These are phyloP conservation scores for Penicillium coprophilum DNA, from an alignment of 495 filamentous ascomycete genomes.

Conservation along the genomic window DNA sequence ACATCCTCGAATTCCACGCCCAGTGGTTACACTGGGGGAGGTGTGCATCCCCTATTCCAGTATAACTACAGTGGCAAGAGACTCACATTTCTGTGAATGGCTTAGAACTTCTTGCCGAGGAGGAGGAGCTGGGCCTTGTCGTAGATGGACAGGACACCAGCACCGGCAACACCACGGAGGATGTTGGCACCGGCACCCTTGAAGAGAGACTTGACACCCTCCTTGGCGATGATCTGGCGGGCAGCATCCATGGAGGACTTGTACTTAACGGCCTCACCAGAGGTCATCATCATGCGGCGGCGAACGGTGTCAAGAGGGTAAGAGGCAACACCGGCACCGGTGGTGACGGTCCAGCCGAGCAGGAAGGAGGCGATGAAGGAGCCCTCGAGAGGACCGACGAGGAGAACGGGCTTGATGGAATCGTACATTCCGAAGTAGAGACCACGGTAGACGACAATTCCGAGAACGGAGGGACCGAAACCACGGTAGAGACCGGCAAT, in stretches of 20 bases:
- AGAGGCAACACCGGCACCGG: conserved; percentile 99
- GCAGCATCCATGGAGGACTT: conserved; percentile 83
- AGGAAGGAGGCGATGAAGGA: conserved; percentile 99
- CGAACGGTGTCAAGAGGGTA: conserved; percentile 99
- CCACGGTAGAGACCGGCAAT: conserved; percentile 99
- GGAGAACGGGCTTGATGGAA: conserved; percentile 98
- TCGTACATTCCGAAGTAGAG: conserved; percentile 99
- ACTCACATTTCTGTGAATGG: conserved; percentile 29
- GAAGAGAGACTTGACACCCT: conserved; percentile 97
- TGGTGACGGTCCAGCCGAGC: conserved; percentile 99
- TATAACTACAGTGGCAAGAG: conserved; percentile 28
- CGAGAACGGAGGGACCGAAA: conserved; percentile 97
- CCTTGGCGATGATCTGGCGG: conserved; percentile 92
- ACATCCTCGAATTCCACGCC: conserved; percentile 34
- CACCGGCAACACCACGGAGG: conserved; percentile 99
- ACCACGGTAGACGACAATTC: conserved; percentile 99
- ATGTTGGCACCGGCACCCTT: conserved; percentile 99
- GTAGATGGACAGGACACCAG: conserved; percentile 99
- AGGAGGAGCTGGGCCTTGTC: conserved; percentile 97
- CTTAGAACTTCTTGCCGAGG: conserved; percentile 99
- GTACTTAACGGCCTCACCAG: conserved; percentile 98
- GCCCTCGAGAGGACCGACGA: conserved; percentile 86
- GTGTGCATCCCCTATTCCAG: conserved; percentile 39
- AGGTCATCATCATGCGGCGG: conserved; percentile 99
- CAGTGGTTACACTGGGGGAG: conserved; percentile 27